These are phyloP conservation scores for Mycena haematopus DNA, from an alignment of 768 basidiomycete genomes.

Conservation along the genomic window DNA sequence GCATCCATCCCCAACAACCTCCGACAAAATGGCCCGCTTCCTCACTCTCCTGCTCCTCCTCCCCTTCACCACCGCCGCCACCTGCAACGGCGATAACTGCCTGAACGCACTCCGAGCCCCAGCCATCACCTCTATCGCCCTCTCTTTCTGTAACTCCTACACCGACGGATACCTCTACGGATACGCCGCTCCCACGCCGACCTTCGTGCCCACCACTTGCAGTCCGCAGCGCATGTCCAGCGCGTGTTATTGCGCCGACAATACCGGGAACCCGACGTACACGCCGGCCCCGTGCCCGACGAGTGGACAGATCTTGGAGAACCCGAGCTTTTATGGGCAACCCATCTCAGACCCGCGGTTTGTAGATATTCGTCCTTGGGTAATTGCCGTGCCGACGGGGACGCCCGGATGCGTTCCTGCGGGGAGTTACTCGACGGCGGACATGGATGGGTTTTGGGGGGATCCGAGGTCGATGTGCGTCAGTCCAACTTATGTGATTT, in stretches of 20 bases:
- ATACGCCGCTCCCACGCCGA: neutral
- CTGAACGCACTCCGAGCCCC: neutral
- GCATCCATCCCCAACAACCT: neutral
- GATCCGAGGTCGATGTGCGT: constrained; percentile 1
- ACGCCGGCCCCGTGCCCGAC: neutral
- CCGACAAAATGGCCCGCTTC: neutral
- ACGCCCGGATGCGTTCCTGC: neutral
- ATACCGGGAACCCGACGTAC: too few species aligned
- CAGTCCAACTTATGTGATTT: neutral
- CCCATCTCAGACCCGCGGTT: neutral
- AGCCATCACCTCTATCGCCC: neutral
- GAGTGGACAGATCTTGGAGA: neutral
- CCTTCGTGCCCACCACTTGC: neutral
- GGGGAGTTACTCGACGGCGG: neutral
- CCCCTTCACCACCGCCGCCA: neutral
- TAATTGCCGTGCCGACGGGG: neutral
- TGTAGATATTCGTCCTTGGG: neutral
- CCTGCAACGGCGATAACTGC: neutral
- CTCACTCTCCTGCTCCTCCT: neutral
- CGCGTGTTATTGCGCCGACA: too few species aligned
- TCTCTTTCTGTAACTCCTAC: neutral
- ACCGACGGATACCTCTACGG: neutral
- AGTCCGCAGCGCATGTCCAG: too few species aligned
- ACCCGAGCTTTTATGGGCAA: neutral
- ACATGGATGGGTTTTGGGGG: neutral